phyloP scores from a whole-genome alignment of 140 eudicot genomes.

The Bidens hawaiensis region DNA sequence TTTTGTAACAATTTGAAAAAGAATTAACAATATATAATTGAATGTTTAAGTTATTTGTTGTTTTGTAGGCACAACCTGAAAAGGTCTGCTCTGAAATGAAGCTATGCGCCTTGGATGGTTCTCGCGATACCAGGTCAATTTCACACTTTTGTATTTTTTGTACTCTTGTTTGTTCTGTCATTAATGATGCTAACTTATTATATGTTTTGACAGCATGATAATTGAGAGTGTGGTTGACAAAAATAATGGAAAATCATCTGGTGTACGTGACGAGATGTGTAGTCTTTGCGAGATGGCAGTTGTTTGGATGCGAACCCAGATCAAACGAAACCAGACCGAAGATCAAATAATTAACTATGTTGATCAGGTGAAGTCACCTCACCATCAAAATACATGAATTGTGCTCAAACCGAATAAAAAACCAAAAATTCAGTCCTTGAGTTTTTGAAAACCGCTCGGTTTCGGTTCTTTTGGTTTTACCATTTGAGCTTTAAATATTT shows the following conservation, averaged over 20 bases:
- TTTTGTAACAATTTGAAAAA: too few species aligned
- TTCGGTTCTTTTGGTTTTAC: too few species aligned
- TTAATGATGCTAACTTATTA: not conserved
- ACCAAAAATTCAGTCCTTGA: too few species aligned
- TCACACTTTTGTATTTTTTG: constrained; percentile 5
- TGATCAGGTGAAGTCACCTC: constrained; percentile 50
- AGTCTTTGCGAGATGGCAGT: constrained; percentile 80
- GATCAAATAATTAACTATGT: constrained; percentile 61
- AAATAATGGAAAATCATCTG: constrained; percentile 39
- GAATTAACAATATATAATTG: not conserved
- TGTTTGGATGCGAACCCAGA: constrained; percentile 83
- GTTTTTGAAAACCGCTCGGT: too few species aligned
- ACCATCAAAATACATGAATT: not conserved
- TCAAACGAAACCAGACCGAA: constrained; percentile 60
- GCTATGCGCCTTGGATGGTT: constrained; percentile 59
- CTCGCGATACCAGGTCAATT: constrained; percentile 64
- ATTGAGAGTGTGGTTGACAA: constrained; percentile 89
- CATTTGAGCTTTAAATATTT: too few species aligned
- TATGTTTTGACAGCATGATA: constrained; percentile 45
- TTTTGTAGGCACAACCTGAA: constrained; percentile 52
- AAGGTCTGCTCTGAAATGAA: constrained; percentile 79
- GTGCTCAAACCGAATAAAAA: too few species aligned
- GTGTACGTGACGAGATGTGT: constrained; percentile 60
- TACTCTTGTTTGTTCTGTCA: not conserved
- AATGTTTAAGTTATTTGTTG: not conserved